These are phyloP conservation scores for Lodderomyces theae DNA, from an alignment of 1,139 yeast species.

Conservation along the genomic window DNA sequence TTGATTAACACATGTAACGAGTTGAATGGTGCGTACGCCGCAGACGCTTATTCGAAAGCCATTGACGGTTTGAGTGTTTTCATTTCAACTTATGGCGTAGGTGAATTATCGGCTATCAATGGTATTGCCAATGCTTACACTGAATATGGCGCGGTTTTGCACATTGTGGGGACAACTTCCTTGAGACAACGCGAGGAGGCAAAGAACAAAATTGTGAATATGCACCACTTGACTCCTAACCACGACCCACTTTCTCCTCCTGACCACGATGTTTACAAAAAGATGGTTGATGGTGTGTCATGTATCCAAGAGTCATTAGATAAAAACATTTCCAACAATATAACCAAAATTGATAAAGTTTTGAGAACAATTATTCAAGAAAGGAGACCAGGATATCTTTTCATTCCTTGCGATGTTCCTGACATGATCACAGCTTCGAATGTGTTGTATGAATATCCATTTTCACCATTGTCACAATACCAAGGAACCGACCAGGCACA, in stretches of 20 bases:
- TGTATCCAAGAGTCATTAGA: constrained; percentile 58
- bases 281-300: constrained; percentile 57
- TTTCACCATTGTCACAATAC: constrained; percentile 26
- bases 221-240: constrained; percentile 71
- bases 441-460: constrained; percentile 23
- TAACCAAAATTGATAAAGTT: constrained; percentile 56
- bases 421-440: constrained; percentile 44
- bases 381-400: constrained; percentile 78
- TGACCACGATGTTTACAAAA: constrained; percentile 63
- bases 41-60: constrained; percentile 72
- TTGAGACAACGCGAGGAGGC: constrained; percentile 27
- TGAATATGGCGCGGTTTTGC: constrained; percentile 75
- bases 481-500: constrained; percentile 13
- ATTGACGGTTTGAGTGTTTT: constrained; percentile 43
- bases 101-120: constrained; percentile 81
- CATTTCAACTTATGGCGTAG: constrained; percentile 77
- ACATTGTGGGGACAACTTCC: constrained; percentile 74
- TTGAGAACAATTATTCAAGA: constrained; percentile 51
- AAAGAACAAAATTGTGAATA: constrained; percentile 24
- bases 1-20: constrained; percentile 37
- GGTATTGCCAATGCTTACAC: constrained; percentile 83
- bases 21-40: constrained; percentile 61
- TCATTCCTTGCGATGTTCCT: constrained; percentile 69
- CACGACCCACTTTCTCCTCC: constrained; percentile 44
- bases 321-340: constrained; percentile 47